Conservation (phyloP, 306 rosid species). For the Vigna mungo region DNA sequence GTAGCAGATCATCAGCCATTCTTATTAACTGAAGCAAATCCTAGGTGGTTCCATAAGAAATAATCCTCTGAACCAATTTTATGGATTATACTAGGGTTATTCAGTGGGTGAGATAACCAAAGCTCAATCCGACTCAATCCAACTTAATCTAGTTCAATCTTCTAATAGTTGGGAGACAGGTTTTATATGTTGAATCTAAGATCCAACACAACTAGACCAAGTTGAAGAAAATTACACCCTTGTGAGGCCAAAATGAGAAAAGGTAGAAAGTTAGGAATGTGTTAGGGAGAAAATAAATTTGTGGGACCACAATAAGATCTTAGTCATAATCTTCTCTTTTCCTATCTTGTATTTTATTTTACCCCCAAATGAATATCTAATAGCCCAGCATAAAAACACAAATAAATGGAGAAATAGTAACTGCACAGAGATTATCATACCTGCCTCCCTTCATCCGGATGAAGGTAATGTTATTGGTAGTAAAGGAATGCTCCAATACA, state of each 20-base stretch:
- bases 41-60: constrained; percentile 14
- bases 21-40: not conserved
- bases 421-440: constrained; percentile 48
- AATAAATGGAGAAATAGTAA: constrained; percentile 25
- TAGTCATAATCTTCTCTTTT: constrained; percentile 6
- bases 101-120: too few species aligned
- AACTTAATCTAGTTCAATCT: too few species aligned
- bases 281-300: not conserved
- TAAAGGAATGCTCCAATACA: constrained; percentile 89
- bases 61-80: not conserved
- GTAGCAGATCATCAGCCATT: constrained; percentile 1
- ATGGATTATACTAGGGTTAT: too few species aligned
- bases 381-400: constrained; percentile 30
- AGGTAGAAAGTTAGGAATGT: constrained; percentile 4
- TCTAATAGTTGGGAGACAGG: too few species aligned
- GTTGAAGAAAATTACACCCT: not conserved
- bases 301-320: constrained; percentile 21
- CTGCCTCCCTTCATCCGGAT: constrained; percentile 98
- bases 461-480: constrained; percentile 66
- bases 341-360: constrained; percentile 12
- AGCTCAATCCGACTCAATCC: too few species aligned
- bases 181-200: too few species aligned
- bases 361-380: constrained; percentile 25
- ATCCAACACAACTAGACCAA: too few species aligned
- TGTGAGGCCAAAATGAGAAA: not conserved